Percentiles rank a stretch among this genome's conserved stretches.
These are phyloP conservation scores for Nyctanthes arbortristis DNA, from an alignment of 257 asterid species.

Conservation along the genomic window DNA sequence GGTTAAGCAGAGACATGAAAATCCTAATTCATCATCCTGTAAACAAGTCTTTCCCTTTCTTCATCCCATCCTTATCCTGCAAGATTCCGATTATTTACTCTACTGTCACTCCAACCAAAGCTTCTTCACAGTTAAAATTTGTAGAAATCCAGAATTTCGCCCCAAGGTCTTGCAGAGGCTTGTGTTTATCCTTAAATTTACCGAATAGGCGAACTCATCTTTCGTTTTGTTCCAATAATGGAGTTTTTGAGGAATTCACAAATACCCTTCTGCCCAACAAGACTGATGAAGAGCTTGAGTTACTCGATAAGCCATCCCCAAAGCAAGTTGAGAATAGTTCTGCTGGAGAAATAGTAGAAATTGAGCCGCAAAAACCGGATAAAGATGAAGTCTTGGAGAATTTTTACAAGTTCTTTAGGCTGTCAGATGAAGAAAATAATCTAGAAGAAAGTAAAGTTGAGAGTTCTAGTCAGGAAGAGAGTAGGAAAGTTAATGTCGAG, in stretches of 20 bases:
- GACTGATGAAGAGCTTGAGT: slow-evolving; percentile 66
- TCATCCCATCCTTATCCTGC: slow-evolving; percentile 34
- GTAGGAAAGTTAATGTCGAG: slow-evolving; percentile 52
- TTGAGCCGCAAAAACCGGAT: slow-evolving; percentile 34
- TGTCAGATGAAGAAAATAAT: slow-evolving; percentile 44
- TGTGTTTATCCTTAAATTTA: slow-evolving; percentile 27
- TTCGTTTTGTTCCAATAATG: slow-evolving; percentile 59
- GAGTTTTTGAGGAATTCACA: slow-evolving; percentile 45
- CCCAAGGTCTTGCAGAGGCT: slow-evolving; percentile 35
- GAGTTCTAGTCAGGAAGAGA: slow-evolving; percentile 30
- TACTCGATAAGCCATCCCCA: slow-evolving; percentile 72
- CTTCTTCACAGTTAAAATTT: slow-evolving; percentile 14
- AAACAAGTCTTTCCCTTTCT: slow-evolving; percentile 31
- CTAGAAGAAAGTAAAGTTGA: slow-evolving; percentile 21
- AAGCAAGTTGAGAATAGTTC: slow-evolving; percentile 36
- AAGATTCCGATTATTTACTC: slow-evolving; percentile 19
- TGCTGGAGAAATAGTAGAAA: slow-evolving; percentile 40
- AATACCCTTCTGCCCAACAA: slow-evolving; percentile 36
- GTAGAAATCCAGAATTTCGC: slow-evolving; percentile 34
- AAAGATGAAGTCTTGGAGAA: slow-evolving; percentile 72
- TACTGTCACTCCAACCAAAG: slow-evolving; percentile 17
- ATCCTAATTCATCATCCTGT: slow-evolving; percentile 37
- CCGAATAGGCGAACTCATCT: slow-evolving; percentile 40
- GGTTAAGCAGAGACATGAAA: slow-evolving; percentile 60
- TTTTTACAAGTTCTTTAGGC: slow-evolving; percentile 68